phyloP scores from a whole-genome alignment of 1,284 basidiomycete genomes.

The Peniophora sp. region DNA sequence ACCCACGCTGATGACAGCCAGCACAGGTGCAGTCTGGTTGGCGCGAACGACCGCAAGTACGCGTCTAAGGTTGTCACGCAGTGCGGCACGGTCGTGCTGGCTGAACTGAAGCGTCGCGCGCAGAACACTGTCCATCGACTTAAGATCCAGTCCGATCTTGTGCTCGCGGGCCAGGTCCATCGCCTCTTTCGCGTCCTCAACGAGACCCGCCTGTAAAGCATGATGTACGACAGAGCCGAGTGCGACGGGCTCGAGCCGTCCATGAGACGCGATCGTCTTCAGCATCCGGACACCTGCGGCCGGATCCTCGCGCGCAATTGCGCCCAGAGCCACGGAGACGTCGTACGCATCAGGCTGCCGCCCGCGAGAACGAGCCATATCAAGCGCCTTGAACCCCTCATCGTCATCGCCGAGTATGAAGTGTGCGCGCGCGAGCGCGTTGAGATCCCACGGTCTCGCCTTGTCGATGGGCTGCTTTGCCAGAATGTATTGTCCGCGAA shows the following conservation, averaged over 20 bases:
- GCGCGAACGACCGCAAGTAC: conserved; percentile 35
- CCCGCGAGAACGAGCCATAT: conserved; percentile 34
- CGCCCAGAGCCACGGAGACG: conserved; percentile 52
- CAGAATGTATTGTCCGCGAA: conserved; percentile 36
- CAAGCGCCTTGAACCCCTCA: conserved; percentile 41
- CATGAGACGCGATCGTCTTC: conserved; percentile 32
- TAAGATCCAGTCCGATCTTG: conserved; percentile 30
- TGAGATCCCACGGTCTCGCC: conserved; percentile 46
- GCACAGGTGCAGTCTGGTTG: conserved; percentile 24
- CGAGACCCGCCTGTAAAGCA: conserved; percentile 38
- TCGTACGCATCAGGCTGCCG: conserved; percentile 55
- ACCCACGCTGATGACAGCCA: conserved; percentile 38
- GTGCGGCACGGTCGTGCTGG: conserved; percentile 15
- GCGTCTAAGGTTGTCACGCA: conserved; percentile 28
- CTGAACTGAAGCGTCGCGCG: conserved; percentile 27
- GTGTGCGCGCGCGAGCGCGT: conserved; percentile 52
- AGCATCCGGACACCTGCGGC: conserved; percentile 37
- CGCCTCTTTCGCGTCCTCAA: conserved; percentile 34
- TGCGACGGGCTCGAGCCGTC: conserved; percentile 42
- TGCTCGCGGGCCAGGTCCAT: conserved; percentile 28
- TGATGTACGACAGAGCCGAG: conserved; percentile 55
- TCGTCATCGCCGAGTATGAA: conserved; percentile 45
- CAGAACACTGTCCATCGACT: conserved; percentile 42
- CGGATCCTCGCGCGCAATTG: conserved; percentile 43
- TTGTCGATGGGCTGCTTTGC: conserved; percentile 35